Evolutionary conservation across 768 basidiomycete genomes (phyloP).

Genomic region (Suillus decipiens): DNA sequence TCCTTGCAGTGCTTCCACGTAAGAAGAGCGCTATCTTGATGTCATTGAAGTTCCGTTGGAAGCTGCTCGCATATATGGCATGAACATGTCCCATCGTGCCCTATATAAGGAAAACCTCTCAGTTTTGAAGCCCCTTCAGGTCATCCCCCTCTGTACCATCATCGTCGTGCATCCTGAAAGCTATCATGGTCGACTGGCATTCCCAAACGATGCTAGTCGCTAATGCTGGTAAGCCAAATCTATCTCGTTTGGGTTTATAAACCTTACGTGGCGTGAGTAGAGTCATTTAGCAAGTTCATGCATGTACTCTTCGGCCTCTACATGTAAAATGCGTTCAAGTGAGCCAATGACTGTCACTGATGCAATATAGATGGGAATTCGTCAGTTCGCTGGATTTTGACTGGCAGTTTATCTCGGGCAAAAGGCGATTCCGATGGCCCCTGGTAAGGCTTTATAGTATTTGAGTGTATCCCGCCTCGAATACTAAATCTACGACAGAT

Average conservation of each 20-base stretch:
- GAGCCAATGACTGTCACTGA: constrained; percentile 12
- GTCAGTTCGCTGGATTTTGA: constrained; percentile 63
- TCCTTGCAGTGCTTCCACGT: neutral
- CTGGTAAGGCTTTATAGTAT: constrained; percentile 43
- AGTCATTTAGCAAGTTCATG: constrained; percentile 52
- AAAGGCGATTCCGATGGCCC: constrained; percentile 65
- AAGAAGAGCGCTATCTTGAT: neutral
- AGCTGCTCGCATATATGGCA: constrained; percentile 3
- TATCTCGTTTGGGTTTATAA: constrained; percentile 1
- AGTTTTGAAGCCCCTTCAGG: neutral
- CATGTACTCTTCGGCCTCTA: constrained; percentile 62
- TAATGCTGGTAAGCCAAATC: constrained; percentile 44
- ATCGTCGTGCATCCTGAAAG: neutral
- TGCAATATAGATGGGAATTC: constrained; percentile 61
- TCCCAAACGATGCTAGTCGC: constrained; percentile 47
- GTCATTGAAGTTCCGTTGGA: neutral
- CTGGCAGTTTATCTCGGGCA: constrained; percentile 59
- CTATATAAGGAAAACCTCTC: neutral
- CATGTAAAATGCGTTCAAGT: constrained; percentile 41
- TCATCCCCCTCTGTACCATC: neutral
- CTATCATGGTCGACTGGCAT: constrained; percentile 60
- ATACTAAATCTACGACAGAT: constrained; percentile 36
- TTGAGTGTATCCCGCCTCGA: neutral
- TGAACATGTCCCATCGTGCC: neutral
- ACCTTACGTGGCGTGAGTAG: constrained; percentile 18